A percentile compares a stretch with the other conserved stretches of the same genome.
These are phyloP conservation scores for Arxiozyma slooffiae DNA, from an alignment of 1,139 yeast genomes.

Conservation along the genomic window DNA sequence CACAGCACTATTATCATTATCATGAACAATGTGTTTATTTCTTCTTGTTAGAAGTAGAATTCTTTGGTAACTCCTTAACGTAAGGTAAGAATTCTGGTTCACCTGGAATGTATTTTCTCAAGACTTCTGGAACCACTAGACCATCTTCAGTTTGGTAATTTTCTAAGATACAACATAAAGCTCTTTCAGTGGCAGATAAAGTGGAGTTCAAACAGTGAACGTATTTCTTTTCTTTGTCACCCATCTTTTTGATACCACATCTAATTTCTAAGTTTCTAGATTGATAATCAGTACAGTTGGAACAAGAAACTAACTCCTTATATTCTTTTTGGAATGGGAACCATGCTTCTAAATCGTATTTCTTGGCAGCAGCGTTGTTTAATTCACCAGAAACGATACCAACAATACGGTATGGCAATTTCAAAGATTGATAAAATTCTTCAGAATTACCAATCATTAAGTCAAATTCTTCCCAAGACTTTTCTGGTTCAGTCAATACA, in stretches of 20 bases:
- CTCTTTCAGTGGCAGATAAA: conserved; percentile 95
- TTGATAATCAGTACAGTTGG: conserved; percentile 98
- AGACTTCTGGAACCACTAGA: conserved; percentile 83
- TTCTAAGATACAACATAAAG: conserved; percentile 91
- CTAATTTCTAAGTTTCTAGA: conserved; percentile 96
- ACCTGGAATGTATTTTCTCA: conserved; percentile 93
- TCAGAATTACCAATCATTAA: conserved; percentile 86
- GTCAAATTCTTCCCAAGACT: conserved; percentile 95
- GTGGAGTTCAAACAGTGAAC: conserved; percentile 98
- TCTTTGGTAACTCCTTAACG: conserved; percentile 86
- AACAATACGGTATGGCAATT: conserved; percentile 92
- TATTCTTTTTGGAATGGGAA: conserved; percentile 99
- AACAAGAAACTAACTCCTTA: conserved; percentile 95
- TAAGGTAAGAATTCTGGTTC: conserved; percentile 94
- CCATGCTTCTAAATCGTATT: conserved; percentile 99
- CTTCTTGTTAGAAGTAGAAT: conserved; percentile 77
- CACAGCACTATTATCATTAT: neutral
- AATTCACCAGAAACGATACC: conserved; percentile 97
- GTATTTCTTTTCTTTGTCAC: conserved; percentile 92
- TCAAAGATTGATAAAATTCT: conserved; percentile 85
- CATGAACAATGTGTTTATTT: conserved; percentile 12
- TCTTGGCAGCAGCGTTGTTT: conserved; percentile 98
- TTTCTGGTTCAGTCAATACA: conserved; percentile 91
- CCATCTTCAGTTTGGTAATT: conserved; percentile 98
- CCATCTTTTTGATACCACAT: conserved; percentile 95